Percentiles rank a stretch among this genome's conserved stretches.
These are phyloP conservation scores for Fusarium torreyae DNA, from an alignment of 2,329 filamentous ascomycete genomes.

Conservation along the genomic window DNA sequence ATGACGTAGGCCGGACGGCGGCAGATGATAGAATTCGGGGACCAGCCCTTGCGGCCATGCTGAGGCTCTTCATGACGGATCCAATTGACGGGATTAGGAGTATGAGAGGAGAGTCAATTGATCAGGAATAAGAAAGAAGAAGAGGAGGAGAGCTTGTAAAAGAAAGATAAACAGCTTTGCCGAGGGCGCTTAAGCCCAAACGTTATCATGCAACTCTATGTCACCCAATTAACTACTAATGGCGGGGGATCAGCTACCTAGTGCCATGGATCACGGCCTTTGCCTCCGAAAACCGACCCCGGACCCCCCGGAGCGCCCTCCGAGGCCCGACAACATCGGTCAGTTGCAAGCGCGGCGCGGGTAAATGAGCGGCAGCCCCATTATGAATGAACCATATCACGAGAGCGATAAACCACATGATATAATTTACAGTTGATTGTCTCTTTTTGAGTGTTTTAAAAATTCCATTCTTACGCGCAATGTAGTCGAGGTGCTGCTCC, in stretches of 20 bases:
- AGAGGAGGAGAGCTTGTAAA: slow-evolving; percentile 14
- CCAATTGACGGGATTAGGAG: slow-evolving; percentile 42
- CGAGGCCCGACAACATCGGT: slow-evolving; percentile 27
- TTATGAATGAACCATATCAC: background rate
- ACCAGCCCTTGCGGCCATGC: slow-evolving; percentile 52
- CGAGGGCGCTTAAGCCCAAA: slow-evolving; percentile 27
- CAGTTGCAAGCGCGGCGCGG: slow-evolving; percentile 18
- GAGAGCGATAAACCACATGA: background rate
- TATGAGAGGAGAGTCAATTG: slow-evolving; percentile 38
- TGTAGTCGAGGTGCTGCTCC: slow-evolving; percentile 38
- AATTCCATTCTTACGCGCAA: slow-evolving; percentile 39
- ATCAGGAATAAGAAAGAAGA: slow-evolving; percentile 19
- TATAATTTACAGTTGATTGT: background rate
- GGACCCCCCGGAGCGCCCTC: slow-evolving; percentile 42
- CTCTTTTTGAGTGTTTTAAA: slow-evolving; percentile 5
- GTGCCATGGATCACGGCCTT: slow-evolving; percentile 33
- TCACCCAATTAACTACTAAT: slow-evolving; percentile 30
- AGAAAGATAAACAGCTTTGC: slow-evolving; percentile 21
- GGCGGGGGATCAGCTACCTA: slow-evolving; percentile 37
- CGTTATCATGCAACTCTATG: slow-evolving; percentile 30
- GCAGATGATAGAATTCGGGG: slow-evolving; percentile 48
- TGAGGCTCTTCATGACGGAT: slow-evolving; percentile 52
- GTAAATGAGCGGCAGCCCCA: slow-evolving; percentile 13
- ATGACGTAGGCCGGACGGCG: slow-evolving; percentile 42
- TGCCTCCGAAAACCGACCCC: slow-evolving; percentile 44